Base-by-base conservation (phyloP, 2,329 filamentous ascomycete genomes). In the Phaeosphaeria sp. region DNA sequence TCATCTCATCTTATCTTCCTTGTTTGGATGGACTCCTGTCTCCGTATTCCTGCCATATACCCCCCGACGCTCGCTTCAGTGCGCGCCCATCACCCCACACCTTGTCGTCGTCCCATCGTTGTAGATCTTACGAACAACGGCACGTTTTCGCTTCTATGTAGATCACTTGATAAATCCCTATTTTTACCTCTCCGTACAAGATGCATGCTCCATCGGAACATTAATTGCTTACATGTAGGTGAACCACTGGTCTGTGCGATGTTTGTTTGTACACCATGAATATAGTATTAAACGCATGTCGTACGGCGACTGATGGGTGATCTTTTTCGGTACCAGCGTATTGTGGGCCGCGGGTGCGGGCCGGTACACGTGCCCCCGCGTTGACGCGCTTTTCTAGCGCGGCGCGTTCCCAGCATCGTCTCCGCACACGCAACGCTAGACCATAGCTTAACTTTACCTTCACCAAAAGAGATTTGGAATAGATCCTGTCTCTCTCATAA, bases 51-150 rank as follows among this genome's bases (percentile, higher is more conserved):
- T 57, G 69, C 69, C 65, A 66, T 72, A 72, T 72, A 72, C 68
- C 69, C 68, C 68, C 60, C 62, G 62, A 71, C 67, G 62, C 66
- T 72, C 69, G 64, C 57, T 71, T 54, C 48, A 30, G 58, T 64
- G 57, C 56, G 60, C 59, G 62, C 18, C 6, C 18, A 36, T n/a
- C 17, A 21, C 15, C n/a, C 33, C 25, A 7, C 10, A 21, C 36
- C 46, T 33, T 49, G n/a, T 25, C n/a, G 21, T 25, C 44, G 44
- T 17, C 46, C 11, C 30, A 49, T 49, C 17, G 30, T 49, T 49
- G 25, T 49, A 33, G 46, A 33, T 49, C 20, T 20, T 13, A 46
- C 43, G 41, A 22, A 25, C 44, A 23, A 46, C 17, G 44, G 15
- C 22, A 46, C 44, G 23, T 50, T 3, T 53, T 33, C 43, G 36